phyloP scores from a whole-genome alignment of 2,329 filamentous ascomycete species.

The Talaromyces sp. region DNA sequence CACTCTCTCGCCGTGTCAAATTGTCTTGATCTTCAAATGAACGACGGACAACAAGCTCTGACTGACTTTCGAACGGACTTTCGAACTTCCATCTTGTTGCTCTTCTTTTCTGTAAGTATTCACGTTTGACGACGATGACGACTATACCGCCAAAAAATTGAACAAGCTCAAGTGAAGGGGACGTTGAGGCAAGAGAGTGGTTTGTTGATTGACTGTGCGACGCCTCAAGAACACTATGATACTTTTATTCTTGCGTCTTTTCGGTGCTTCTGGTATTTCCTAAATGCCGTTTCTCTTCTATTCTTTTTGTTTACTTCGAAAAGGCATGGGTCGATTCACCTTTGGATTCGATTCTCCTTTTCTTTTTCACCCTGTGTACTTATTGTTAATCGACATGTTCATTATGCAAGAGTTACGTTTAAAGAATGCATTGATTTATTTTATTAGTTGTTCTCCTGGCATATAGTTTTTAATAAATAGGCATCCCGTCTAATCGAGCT shows the following conservation, averaged over 20 bases:
- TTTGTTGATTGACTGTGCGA: neutral
- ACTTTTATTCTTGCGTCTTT: neutral
- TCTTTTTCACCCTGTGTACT: neutral
- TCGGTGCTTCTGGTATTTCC: neutral
- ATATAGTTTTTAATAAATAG: neutral
- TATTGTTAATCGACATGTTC: conserved; percentile 6
- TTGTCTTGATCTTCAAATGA: neutral
- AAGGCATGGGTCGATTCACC: neutral
- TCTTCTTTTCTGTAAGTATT: conserved; percentile 7
- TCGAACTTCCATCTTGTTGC: neutral
- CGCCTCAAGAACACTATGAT: neutral
- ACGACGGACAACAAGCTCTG: neutral
- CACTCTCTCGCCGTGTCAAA: neutral
- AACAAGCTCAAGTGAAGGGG: neutral
- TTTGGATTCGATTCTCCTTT: neutral
- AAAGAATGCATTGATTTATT: neutral
- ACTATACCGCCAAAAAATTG: conserved; percentile 2
- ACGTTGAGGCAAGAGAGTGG: neutral
- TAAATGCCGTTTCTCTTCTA: neutral
- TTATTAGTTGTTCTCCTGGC: neutral
- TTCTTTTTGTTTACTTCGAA: neutral
- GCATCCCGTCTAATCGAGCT: no score
- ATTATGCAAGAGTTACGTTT: neutral
- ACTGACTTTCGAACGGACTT: neutral
- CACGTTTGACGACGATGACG: conserved; percentile 9